These are phyloP conservation scores for Micromonas commoda DNA, from an alignment of 139 green algal genomes.

Conservation along the genomic window DNA sequence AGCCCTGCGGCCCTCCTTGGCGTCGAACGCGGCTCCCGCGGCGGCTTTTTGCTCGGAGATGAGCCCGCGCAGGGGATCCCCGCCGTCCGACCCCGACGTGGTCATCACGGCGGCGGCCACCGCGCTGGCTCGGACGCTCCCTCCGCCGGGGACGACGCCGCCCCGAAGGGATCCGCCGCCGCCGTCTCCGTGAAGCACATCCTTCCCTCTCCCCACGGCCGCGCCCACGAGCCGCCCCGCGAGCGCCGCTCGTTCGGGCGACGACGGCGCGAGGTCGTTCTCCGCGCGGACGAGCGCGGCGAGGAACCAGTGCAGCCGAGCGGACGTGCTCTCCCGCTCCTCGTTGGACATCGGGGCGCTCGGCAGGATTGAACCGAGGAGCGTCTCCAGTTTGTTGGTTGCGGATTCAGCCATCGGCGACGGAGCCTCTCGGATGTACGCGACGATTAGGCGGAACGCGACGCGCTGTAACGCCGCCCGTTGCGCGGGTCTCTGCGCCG, in stretches of 20 bases:
- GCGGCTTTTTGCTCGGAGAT: slow-evolving; percentile 20
- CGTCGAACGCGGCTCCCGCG: neutral
- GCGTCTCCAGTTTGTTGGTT: neutral
- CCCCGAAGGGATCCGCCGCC: neutral
- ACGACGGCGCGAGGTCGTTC: neutral
- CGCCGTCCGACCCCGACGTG: neutral
- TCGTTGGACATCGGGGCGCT: neutral
- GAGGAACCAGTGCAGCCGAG: slow-evolving; percentile 5
- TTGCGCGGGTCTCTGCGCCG: neutral
- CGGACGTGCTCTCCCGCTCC: neutral
- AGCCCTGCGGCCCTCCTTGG: neutral
- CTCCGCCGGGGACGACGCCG: neutral
- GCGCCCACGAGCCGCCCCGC: neutral
- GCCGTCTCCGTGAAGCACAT: neutral
- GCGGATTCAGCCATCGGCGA: neutral
- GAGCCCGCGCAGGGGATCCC: neutral
- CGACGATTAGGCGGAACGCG: neutral
- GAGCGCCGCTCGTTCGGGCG: neutral
- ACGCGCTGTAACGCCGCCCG: neutral
- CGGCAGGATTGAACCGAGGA: slow-evolving; percentile 9
- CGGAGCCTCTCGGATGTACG: slow-evolving; percentile 1
- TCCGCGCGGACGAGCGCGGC: slow-evolving; percentile 1
- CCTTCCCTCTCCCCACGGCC: neutral
- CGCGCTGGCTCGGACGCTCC: neutral
- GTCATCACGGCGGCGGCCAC: neutral